Percentiles rank a stretch among this genome's conserved stretches.
Evolutionary conservation across 176 grass and related monocot species (phyloP).

Genomic region (Aegilops speltoides): DNA sequence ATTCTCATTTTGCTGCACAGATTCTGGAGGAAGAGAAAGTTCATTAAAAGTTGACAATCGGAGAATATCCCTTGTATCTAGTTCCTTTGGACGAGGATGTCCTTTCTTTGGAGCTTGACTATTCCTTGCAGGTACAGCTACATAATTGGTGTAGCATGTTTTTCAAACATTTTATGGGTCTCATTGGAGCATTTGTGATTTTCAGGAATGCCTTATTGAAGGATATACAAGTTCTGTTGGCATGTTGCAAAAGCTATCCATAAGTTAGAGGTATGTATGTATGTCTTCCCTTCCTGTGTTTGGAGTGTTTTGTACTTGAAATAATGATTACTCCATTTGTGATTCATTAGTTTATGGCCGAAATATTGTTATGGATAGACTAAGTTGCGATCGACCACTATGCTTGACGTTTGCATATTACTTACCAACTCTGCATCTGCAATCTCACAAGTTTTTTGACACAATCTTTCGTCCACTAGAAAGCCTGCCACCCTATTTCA

Average conservation of each 20-base stretch:
- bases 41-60: slow-evolving; percentile 68
- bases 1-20: slow-evolving; percentile 34
- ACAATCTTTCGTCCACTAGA: neutral
- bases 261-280: slow-evolving; percentile 79
- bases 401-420: neutral
- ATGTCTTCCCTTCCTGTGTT: slow-evolving; percentile 2
- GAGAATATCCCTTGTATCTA: slow-evolving; percentile 89
- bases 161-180: slow-evolving; percentile 4
- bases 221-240: slow-evolving; percentile 95
- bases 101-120: slow-evolving; percentile 86
- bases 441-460: neutral
- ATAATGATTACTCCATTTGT: neutral
- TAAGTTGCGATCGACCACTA: neutral
- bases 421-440: slow-evolving; percentile 5
- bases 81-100: slow-evolving; percentile 92
- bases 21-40: slow-evolving; percentile 94
- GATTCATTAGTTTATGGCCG: neutral
- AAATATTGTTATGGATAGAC: neutral
- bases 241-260: slow-evolving; percentile 97
- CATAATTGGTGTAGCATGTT: slow-evolving; percentile 15
- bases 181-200: slow-evolving; percentile 26
- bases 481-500: neutral
- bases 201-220: slow-evolving; percentile 79
- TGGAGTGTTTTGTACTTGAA: neutral
- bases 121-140: slow-evolving; percentile 69